These are phyloP conservation scores for Oryza rufipogon DNA, from an alignment of 176 grass and related monocot species.

Conservation along the genomic window DNA sequence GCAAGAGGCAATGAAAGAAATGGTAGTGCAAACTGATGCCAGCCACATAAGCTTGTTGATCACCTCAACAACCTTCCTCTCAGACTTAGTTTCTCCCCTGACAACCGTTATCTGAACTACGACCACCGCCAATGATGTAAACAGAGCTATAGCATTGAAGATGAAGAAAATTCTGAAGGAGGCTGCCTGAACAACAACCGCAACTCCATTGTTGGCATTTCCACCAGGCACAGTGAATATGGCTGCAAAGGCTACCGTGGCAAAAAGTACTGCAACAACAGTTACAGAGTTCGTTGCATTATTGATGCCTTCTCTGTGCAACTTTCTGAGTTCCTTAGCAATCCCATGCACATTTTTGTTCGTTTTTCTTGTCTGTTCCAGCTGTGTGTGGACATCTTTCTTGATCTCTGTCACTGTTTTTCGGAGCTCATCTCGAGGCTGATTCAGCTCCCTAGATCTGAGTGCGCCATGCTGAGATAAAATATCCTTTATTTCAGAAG, in stretches of 20 bases:
- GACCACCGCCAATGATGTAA: conserved; percentile 93
- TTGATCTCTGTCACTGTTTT: conserved; percentile 98
- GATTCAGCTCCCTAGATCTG: conserved; percentile 89
- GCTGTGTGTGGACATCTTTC: conserved; percentile 93
- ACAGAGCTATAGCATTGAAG: conserved; percentile 85
- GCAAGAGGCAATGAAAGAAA: conserved; percentile 89
- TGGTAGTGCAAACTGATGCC: conserved; percentile 93
- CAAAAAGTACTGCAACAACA: conserved; percentile 93
- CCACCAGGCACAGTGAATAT: conserved; percentile 97
- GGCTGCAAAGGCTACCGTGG: conserved; percentile 88
- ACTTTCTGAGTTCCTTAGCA: conserved; percentile 89
- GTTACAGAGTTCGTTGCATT: conserved; percentile 98
- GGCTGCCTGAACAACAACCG: conserved; percentile 51
- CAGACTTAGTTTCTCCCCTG: conserved; percentile 92
- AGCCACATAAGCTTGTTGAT: conserved; percentile 99
- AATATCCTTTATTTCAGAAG: conserved; percentile 83
- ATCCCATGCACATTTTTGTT: conserved; percentile 98
- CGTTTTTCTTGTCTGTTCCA: conserved; percentile 89
- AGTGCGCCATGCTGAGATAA: conserved; percentile 80
- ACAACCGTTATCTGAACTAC: conserved; percentile 97
- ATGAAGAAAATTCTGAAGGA: conserved; percentile 96
- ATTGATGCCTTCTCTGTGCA: conserved; percentile 94
- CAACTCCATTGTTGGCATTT: conserved; percentile 62
- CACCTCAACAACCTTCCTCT: conserved; percentile 84
- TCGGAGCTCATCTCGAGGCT: conserved; percentile 84